Conservation (phyloP, 768 basidiomycete genomes). For the Albatrellus ellisii region DNA sequence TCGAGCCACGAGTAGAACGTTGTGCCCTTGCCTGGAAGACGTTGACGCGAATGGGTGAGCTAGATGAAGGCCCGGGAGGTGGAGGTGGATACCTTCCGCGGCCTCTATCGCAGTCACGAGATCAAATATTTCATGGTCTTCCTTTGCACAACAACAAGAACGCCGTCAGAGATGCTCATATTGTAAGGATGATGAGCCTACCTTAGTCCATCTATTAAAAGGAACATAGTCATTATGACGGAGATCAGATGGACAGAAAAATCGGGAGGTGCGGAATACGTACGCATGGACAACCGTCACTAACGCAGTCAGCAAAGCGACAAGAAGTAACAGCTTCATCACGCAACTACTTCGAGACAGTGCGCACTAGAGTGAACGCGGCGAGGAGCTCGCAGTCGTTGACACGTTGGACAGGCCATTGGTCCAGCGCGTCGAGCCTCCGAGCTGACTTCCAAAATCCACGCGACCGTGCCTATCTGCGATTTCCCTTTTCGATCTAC, state of each 20-base stretch:
- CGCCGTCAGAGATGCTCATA: neutral
- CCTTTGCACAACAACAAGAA: conserved; percentile 26
- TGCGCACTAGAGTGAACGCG: conserved; percentile 11
- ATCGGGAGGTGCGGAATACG: conserved; percentile 19
- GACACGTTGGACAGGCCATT: neutral
- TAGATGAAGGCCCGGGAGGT: neutral
- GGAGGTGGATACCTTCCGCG: conserved; percentile 47
- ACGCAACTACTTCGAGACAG: neutral
- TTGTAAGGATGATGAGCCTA: conserved; percentile 15
- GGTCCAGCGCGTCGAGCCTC: neutral
- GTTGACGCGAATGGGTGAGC: neutral
- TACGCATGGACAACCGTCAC: conserved; percentile 45
- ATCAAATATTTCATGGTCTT: conserved; percentile 96
- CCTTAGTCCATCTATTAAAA: conserved; percentile 55
- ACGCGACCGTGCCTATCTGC: neutral
- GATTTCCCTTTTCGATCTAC: neutral
- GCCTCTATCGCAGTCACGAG: conserved; percentile 70
- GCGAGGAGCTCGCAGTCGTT: neutral
- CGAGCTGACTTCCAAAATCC: neutral
- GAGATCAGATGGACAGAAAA: neutral
- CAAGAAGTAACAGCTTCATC: conserved; percentile 39
- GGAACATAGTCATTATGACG: neutral
- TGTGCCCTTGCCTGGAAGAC: conserved; percentile 58
- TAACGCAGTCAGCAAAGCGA: conserved; percentile 38
- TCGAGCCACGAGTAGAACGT: conserved; percentile 94